Base-by-base conservation (phyloP, 306 rosid genomes). In the Cicer chorassanicum region DNA sequence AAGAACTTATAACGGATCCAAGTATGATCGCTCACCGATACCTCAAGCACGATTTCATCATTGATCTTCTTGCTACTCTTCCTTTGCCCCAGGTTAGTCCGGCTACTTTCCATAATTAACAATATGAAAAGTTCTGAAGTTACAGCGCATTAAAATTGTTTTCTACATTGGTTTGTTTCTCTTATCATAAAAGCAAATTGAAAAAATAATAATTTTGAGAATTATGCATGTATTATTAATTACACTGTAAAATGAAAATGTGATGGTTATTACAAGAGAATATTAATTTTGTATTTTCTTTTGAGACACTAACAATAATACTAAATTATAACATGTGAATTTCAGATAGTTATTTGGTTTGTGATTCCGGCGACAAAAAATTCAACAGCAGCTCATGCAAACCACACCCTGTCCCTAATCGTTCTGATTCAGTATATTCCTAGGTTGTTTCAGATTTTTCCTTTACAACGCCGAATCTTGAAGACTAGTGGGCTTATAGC, bases 391-490 rank as follows among this genome's bases (percentile, higher is more conserved):
- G 88, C 96, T 56, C 87, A 86, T 75, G 82, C 83, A 5, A 94
- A 91, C 51, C 97, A 94, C 78, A 84, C 97, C 1, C 53, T 94
- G 10, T 86, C 97, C 21, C 77, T 94, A 45, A 90, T 94, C 16
- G 98, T 94, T 44, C 91, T 94, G 1, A 43, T 90, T 68, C 98
- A 94, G 70, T 94, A 83, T 44, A 64, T 90, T 70, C 98, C 98
- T 6, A 76, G 97, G 3, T 79, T 86, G 72, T 83, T 91, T 51
- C 88, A 88, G 63, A 80, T 94, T 44, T 91, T 94, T 50, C 98
- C 97, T 42, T 84, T 93, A 9, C 89, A 84, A 78, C 76, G 86
- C 1, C 84, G 82, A 77, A 94, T 94, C 64, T 72, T 87, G 29
- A 94, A 90, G 78, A 83, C 88, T 19, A 87, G 96, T 0, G 98